Evolutionary conservation across 2,329 filamentous ascomycete genomes (phyloP), one percentile per base, ranked within the genome.

Genomic region (Aspergillus alliaceus): DNA sequence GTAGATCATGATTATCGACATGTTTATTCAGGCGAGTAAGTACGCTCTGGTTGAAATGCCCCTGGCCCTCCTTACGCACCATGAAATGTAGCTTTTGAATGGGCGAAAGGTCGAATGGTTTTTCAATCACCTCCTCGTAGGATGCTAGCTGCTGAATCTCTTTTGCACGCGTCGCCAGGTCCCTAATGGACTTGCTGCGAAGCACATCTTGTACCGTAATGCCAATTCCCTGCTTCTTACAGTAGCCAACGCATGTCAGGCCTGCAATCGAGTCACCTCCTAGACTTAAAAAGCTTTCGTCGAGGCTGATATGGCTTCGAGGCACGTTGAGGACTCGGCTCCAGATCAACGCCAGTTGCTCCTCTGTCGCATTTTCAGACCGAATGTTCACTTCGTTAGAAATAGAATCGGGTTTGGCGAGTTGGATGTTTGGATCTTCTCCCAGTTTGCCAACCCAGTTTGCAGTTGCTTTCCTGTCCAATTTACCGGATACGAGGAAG

Each of bases 221-320:
- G 12, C 75, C 72, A 56, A 81, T 69, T 1, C 77, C 77, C 34
- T 70, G 66, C 62, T 79, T 79, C 48, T 78, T 79, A 58, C 77
- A 80, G 34, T 78, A 71, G 2, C 76, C 76, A 56, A 79, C 74
- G 37, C 79, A 79, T 48, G 79, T 79, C 75, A 82, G 81, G 0
- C 80, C 79, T 39, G 79, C 79, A 54, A 81, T 80, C 0, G 78
- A 80, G 55, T 82, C 79, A 51, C 79, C 79, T 32, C 79, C 79
- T 2, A 80, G 61, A 11, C 71, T 75, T 4, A 81, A 61, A 59
- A 81, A 82, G 40, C 72, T 72, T 47, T 74, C 66, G 18, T 71
- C 60, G 34, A 73, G 25, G 27, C 67, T 66, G n/a, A 77, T 69
- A 12, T 69, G 68, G 14, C 55, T 60, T 11, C 63, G 55, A 0